These are phyloP conservation scores for Moelleriella libera DNA, from an alignment of 2,329 filamentous ascomycete species.

Conservation along the genomic window DNA sequence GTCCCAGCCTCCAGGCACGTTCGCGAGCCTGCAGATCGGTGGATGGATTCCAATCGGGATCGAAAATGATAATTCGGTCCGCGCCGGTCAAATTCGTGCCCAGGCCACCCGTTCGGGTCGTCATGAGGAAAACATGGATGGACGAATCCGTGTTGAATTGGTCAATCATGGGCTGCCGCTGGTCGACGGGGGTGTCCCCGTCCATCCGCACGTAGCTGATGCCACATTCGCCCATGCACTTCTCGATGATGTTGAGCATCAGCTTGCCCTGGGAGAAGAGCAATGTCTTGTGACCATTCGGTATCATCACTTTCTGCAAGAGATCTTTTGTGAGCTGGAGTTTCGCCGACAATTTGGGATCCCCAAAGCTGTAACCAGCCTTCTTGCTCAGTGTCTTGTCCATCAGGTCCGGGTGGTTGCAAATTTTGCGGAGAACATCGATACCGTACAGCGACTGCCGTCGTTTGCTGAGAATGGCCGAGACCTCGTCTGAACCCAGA, in stretches of 20 bases:
- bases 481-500: constrained; percentile 70
- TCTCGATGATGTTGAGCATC: constrained; percentile 90
- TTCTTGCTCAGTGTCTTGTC: constrained; percentile 45
- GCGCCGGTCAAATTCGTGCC: constrained; percentile 92
- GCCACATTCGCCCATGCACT: constrained; percentile 56
- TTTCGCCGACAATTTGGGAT: constrained; percentile 71
- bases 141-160: constrained; percentile 74
- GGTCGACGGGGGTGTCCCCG: constrained; percentile 75
- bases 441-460: constrained; percentile 79
- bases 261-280: constrained; percentile 88
- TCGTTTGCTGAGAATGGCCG: constrained; percentile 60
- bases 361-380: constrained; percentile 62
- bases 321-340: constrained; percentile 89
- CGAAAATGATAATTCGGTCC: constrained; percentile 92
- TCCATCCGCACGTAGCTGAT: constrained; percentile 85
- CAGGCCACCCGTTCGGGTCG: constrained; percentile 87
- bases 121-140: constrained; percentile 81
- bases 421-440: constrained; percentile 87
- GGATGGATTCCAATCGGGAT: constrained; percentile 97
- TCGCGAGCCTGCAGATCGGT: constrained; percentile 93
- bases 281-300: constrained; percentile 80
- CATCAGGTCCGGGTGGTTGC: constrained; percentile 86
- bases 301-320: constrained; percentile 70
- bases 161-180: constrained; percentile 81
- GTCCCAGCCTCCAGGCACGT: constrained; percentile 86